A percentile compares a stretch with the other conserved stretches of the same genome.
Evolutionary conservation across 179 eudicot genomes (phyloP).

Genomic region (Camellia oleifera): DNA sequence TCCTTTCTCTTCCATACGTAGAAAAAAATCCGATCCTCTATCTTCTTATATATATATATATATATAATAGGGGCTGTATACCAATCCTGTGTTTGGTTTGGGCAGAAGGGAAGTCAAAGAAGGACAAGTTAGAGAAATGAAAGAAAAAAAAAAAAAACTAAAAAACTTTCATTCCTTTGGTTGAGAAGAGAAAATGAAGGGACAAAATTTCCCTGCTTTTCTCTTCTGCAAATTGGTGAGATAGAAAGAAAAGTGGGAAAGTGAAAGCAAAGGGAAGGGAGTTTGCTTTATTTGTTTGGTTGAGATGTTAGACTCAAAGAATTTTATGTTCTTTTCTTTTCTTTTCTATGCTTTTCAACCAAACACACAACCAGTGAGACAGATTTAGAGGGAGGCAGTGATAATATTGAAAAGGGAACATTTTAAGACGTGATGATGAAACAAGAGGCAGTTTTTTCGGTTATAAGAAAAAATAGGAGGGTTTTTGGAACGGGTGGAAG

Average conservation of each 20-base stretch:
- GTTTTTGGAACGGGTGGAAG: background rate
- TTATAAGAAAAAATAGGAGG: background rate
- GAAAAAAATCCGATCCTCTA: background rate
- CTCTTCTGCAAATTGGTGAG: background rate
- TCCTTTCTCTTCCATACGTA: conserved; percentile 14
- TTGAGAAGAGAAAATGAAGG: background rate
- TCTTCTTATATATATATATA: too few relatives aligned
- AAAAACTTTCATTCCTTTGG: background rate
- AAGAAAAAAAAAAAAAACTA: background rate
- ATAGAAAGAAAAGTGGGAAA: background rate
- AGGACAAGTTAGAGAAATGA: background rate
- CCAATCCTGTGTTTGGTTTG: background rate
- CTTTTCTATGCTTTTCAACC: background rate
- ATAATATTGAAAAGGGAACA: background rate
- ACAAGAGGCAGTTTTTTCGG: background rate
- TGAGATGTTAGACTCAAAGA: background rate
- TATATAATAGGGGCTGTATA: too few relatives aligned
- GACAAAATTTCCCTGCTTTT: background rate
- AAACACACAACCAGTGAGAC: background rate
- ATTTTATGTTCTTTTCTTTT: background rate
- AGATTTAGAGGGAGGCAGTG: background rate
- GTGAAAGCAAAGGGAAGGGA: background rate
- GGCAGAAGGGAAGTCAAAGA: background rate
- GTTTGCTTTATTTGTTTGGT: too few relatives aligned
- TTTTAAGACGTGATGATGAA: background rate